Evolutionary conservation across 306 rosid species (phyloP), one percentile per base, ranked within the genome.

Genomic region (Sphenostylis stenocarpa): DNA sequence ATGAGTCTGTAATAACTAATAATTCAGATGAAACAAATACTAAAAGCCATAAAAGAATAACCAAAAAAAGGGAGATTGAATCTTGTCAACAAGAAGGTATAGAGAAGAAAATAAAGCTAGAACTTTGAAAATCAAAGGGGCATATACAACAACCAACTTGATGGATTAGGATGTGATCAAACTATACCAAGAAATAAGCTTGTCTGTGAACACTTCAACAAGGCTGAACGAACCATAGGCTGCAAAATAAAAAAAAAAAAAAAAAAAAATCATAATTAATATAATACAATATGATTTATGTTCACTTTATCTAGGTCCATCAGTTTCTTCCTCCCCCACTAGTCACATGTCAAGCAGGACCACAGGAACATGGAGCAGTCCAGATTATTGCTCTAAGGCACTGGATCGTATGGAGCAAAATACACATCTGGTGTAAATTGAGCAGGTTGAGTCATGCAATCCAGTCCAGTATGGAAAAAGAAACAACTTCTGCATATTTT

Each of bases 201-300:
- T 89, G 87, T 94, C 97, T 2, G 96, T 81, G 87, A 87, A 90
- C 28, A 83, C 88, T 87, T 94, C 97, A 55, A 92, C 60, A 14
- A 91, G 90, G 84, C 93, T 94, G 89, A 94, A 94, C 64, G 97
- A 94, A 67, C 98, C 98, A 53, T 81, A 94, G 78, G 91, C 98
- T 94, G 92, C 82, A 89, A 56, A 56, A 10, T 58, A 62, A 33
- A 6, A 57, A 81, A 78, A 56, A 33, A 8, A 51, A n/a, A 62
- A 53, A 53, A 66, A 77, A 57, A 24, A 52, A 58, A 13, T 31
- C 48, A 67, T n/a, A 58, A 64, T 66, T 17, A 60, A 79, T 65
- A 76, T 41, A 33, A 47, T 24, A 62, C 11, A 49, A 24, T 57
- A 31, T 57, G 56, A n/a, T 53, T 63, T 77, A 75, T 10, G 20